Percentiles rank a stretch among this genome's conserved stretches.
phyloP scores from a whole-genome alignment of 805 yeast species.

The Blastobotrys attinorum region DNA sequence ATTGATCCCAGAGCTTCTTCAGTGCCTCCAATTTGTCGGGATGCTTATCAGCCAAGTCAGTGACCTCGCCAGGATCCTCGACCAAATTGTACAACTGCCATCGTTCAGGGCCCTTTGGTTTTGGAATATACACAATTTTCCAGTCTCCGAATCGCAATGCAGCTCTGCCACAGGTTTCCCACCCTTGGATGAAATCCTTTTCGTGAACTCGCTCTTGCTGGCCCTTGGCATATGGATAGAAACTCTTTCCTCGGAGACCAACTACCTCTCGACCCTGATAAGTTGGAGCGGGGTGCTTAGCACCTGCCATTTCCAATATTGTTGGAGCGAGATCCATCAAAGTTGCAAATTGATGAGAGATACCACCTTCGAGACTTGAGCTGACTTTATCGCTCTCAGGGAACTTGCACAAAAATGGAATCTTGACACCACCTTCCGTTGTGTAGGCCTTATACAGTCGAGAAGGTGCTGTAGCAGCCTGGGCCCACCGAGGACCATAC shows the following conservation, averaged over 20 bases:
- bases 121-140: constrained; percentile 43
- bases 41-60: constrained; percentile 33
- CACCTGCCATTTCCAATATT: constrained; percentile 41
- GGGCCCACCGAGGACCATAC: constrained; percentile 55
- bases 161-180: constrained; percentile 53
- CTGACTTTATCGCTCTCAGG: background rate
- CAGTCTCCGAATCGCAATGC: constrained; percentile 44
- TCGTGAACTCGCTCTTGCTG: constrained; percentile 20
- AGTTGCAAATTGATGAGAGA: constrained; percentile 37
- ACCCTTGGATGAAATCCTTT: constrained; percentile 36
- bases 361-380: too few species aligned
- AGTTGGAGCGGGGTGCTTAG: constrained; percentile 13
- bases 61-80: constrained; percentile 45
- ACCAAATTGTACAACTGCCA: constrained; percentile 37
- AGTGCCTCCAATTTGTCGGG: constrained; percentile 36
- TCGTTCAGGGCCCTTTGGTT: constrained; percentile 40
- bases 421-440: constrained; percentile 52
- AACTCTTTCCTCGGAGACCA: constrained; percentile 39
- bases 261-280: constrained; percentile 39
- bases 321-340: constrained; percentile 59
- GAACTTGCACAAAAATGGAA: constrained; percentile 37
- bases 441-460: constrained; percentile 51
- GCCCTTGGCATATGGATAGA: constrained; percentile 24
- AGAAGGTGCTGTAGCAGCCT: constrained; percentile 52
- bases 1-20: constrained; percentile 42